These are phyloP conservation scores for Arthrobotrys pseudoclavata DNA, from an alignment of 2,329 filamentous ascomycete genomes.

Conservation along the genomic window DNA sequence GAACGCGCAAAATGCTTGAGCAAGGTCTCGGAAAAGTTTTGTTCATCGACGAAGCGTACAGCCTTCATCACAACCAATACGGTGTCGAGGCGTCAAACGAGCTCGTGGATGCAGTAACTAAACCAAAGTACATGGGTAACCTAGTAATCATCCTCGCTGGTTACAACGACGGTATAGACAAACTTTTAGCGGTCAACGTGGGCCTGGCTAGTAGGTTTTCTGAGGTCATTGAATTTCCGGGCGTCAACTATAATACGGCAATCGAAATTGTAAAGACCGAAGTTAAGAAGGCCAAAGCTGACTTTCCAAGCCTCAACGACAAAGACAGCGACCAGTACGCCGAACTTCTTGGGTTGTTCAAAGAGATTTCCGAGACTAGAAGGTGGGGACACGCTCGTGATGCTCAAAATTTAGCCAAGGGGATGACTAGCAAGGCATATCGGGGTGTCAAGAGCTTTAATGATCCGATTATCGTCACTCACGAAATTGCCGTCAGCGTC, in stretches of 20 bases:
- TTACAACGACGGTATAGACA: constrained; percentile 77
- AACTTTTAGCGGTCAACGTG: constrained; percentile 73
- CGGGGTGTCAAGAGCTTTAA: constrained; percentile 67
- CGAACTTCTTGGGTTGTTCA: constrained; percentile 58
- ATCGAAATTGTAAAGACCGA: constrained; percentile 67
- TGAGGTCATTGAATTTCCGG: constrained; percentile 72
- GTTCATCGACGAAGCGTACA: constrained; percentile 80
- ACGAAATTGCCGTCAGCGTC: constrained; percentile 74
- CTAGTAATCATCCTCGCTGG: constrained; percentile 78
- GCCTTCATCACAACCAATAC: constrained; percentile 73
- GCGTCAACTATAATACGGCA: constrained; percentile 68
- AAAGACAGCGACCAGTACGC: constrained; percentile 63
- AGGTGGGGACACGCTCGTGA: constrained; percentile 51
- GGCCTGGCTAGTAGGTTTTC: constrained; percentile 77
- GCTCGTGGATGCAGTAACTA: constrained; percentile 70
- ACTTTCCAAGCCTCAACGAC: constrained; percentile 60
- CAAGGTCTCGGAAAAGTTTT: constrained; percentile 75
- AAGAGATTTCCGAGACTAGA: constrained; percentile 35
- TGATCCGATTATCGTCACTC: constrained; percentile 72
- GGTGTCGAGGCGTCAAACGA: constrained; percentile 73
- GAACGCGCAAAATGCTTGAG: constrained; percentile 74
- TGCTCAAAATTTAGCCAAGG: constrained; percentile 45
- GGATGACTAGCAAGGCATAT: constrained; percentile 61
- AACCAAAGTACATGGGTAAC: constrained; percentile 73
- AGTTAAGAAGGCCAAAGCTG: constrained; percentile 31